Conservation (phyloP, 495 filamentous ascomycete species). For the Penicillium macrosclerotiorum region DNA sequence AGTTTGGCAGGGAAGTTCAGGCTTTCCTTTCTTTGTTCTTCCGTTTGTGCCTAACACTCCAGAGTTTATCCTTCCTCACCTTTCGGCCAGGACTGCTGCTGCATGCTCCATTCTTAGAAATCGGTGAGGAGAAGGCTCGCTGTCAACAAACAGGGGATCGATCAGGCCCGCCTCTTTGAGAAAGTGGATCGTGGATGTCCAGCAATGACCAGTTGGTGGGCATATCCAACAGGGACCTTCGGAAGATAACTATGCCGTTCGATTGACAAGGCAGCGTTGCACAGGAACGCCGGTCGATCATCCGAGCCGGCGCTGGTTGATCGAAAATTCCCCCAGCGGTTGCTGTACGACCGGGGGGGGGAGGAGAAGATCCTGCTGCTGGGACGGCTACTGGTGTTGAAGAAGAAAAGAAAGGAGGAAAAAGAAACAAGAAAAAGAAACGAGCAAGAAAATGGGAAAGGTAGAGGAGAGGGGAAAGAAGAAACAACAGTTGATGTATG, state of each 20-base stretch:
- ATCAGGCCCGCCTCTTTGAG: conserved; percentile 2
- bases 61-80: neutral
- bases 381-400: too few relatives aligned
- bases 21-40: too few relatives aligned
- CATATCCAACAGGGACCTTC: conserved; percentile 31
- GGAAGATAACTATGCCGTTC: conserved; percentile 41
- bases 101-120: conserved; percentile 8
- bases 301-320: conserved; percentile 22
- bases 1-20: too few relatives aligned
- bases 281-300: conserved; percentile 34
- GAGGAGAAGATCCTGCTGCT: neutral
- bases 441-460: neutral
- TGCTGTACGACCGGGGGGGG: conserved; percentile 3
- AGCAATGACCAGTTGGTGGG: neutral
- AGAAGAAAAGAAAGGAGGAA: neutral
- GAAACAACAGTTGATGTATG: too few relatives aligned
- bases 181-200: neutral
- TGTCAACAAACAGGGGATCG: conserved; percentile 2
- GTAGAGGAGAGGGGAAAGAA: neutral
- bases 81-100: conserved; percentile 17
- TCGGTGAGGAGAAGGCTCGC: conserved; percentile 18
- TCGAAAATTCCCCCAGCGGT: conserved; percentile 12
- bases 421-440: neutral
- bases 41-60: neutral
- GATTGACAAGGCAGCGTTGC: conserved; percentile 34